Percentiles rank a stretch among this genome's conserved stretches.
Conservation (phyloP, 768 basidiomycete species). For the Porpolomopsis calyptriformis region DNA sequence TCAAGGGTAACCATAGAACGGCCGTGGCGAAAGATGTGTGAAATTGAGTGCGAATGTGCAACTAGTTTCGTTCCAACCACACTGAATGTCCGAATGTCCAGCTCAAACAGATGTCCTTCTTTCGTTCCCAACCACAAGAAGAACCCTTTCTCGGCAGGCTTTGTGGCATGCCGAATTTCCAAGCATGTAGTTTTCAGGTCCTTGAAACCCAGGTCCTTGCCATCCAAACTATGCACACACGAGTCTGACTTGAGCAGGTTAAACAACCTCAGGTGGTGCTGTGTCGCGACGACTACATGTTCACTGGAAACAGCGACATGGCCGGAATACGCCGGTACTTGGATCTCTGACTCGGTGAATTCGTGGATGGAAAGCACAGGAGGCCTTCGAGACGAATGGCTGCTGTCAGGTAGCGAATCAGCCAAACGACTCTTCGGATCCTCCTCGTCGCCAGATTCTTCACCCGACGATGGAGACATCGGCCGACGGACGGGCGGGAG, state of each 20-base stretch:
- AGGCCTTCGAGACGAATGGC: slow-evolving; percentile 50
- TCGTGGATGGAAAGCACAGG: slow-evolving; percentile 32
- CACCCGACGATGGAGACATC: slow-evolving; percentile 32
- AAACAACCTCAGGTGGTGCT: slow-evolving; percentile 53
- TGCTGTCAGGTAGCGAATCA: slow-evolving; percentile 58
- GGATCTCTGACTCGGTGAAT: slow-evolving; percentile 38
- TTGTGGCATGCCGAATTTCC: slow-evolving; percentile 54
- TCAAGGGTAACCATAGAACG: slow-evolving; percentile 71
- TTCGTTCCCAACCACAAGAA: slow-evolving; percentile 84
- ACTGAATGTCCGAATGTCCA: slow-evolving; percentile 56
- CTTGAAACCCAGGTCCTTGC: slow-evolving; percentile 51
- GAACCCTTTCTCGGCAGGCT: slow-evolving; percentile 41
- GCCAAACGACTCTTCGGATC: slow-evolving; percentile 33
- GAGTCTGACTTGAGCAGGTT: slow-evolving; percentile 40
- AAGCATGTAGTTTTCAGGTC: slow-evolving; percentile 65
- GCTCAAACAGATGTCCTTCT: slow-evolving; percentile 78
- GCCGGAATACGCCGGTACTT: slow-evolving; percentile 49
- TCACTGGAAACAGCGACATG: slow-evolving; percentile 47
- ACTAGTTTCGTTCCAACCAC: slow-evolving; percentile 48
- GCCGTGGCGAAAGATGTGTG: slow-evolving; percentile 63
- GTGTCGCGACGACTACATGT: slow-evolving; percentile 44
- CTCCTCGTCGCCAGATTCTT: slow-evolving; percentile 56
- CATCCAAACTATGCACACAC: slow-evolving; percentile 43
- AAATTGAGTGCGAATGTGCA: slow-evolving; percentile 57
- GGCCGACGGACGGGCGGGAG: slow-evolving; percentile 52